Percentiles rank a stretch among this genome's conserved stretches.
Conservation (phyloP, 2,329 filamentous ascomycete species). For the Fusarium xyrophilum region DNA sequence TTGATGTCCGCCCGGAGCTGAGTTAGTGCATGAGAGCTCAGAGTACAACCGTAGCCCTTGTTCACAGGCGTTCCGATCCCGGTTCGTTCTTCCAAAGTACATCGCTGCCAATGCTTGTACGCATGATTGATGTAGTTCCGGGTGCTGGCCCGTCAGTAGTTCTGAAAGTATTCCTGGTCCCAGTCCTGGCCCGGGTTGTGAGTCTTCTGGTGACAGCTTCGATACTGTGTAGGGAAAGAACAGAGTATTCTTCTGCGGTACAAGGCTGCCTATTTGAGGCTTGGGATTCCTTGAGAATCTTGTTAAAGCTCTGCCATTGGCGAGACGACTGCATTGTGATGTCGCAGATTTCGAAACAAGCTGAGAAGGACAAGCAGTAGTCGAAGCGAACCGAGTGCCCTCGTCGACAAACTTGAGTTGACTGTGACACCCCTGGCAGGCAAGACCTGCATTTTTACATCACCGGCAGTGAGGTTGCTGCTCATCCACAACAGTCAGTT, state of each 20-base stretch:
- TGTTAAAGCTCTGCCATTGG: not conserved
- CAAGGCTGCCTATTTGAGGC: not conserved
- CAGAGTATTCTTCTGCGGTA: conserved; percentile 3
- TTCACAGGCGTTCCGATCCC: conserved; percentile 6
- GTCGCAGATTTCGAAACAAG: not conserved
- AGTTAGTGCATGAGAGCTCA: conserved; percentile 9
- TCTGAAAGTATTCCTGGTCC: not conserved
- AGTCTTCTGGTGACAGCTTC: not conserved
- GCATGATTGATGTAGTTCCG: conserved; percentile 11
- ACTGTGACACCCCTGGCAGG: conserved; percentile 20
- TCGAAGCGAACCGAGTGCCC: conserved; percentile 2
- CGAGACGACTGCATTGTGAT: not conserved
- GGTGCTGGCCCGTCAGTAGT: not conserved
- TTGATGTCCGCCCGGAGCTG: conserved; percentile 12
- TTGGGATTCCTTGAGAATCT: not conserved
- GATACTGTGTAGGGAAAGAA: conserved; percentile 24
- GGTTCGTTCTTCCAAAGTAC: conserved; percentile 16
- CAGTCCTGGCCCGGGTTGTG: not conserved
- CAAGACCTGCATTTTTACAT: conserved; percentile 18
- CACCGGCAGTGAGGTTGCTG: conserved; percentile 25
- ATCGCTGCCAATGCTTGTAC: conserved; percentile 11
- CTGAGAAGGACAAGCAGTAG: not conserved
- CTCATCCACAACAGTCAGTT: conserved; percentile 3
- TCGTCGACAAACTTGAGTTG: conserved; percentile 28
- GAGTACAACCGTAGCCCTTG: conserved; percentile 12